Base-by-base conservation (phyloP, 495 filamentous ascomycete species). In the Talaromyces nanjingensis region DNA sequence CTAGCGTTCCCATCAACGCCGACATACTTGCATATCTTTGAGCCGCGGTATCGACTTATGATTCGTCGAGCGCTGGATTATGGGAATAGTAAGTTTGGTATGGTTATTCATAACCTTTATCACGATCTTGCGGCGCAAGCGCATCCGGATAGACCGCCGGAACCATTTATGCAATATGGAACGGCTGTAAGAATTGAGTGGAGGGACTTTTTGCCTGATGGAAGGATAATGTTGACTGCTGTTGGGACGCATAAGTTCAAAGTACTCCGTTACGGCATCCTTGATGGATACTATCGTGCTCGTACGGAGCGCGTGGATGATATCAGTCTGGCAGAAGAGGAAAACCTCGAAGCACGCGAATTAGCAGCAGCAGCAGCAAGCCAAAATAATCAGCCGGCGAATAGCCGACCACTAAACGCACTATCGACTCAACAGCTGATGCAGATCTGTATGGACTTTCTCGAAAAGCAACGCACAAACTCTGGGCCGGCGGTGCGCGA, bases 41-140 rank as follows among this genome's bases (percentile, higher is more conserved):
- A 97, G 71, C 90, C 91, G 24, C 84, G 91, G 11, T 96, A 96
- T 72, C 86, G 91, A 3, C 81, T 96, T 7, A 93, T 96, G 91
- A 88, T 96, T 22, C 84, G 87, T 55, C 86, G 92, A 27, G 89
- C 87, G 8, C 79, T 93, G 45, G 87, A 91, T 61, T 82, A 68
- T 64, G 85, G 84, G 2, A 83, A 87, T 62, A 75, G 84, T 20
- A 88, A 82, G 57, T 96, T 97, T 68, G 93, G 93, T 3, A 96
- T 96, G 89, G 77, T 96, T 24, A 83, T 89, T 74, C 85, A 85
- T 66, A 91, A 91, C 68, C 80, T 81, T 53, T 67, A 73, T 14
- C 27, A 33, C 3, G 56, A 22, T 56, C 22, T 56, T 5, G 53
- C 20, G 4, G 53, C 53, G 22, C 53, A 56, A n/a, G 22, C 20